Percentiles rank a stretch among this genome's conserved stretches.
These are phyloP conservation scores for Arabidopsis hybrid DNA, from an alignment of 441 rosid genomes.

Conservation along the genomic window DNA sequence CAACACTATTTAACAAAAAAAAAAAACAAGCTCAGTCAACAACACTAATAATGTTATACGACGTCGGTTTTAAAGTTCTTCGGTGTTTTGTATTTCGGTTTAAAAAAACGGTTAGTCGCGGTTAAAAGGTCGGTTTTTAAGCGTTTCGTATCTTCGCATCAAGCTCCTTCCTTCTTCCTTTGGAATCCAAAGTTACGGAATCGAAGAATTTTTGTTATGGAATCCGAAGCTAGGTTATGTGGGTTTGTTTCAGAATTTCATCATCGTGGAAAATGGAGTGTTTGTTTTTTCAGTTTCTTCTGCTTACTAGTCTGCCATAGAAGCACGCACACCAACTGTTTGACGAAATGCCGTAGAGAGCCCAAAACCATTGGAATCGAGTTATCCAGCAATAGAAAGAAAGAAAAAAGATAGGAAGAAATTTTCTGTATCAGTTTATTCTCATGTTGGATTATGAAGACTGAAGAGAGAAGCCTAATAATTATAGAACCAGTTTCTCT, in stretches of 20 bases:
- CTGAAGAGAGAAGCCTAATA: no score
- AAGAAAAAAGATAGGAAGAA: no score
- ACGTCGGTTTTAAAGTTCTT: background rate
- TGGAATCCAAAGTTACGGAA: background rate
- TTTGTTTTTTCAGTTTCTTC: no score
- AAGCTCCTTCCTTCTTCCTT: background rate
- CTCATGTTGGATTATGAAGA: no score
- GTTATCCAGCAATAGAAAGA: constrained; percentile 23
- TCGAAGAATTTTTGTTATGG: background rate
- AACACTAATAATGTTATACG: background rate
- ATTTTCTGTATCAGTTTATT: no score
- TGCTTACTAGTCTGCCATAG: constrained; percentile 1
- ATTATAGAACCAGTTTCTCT: no score
- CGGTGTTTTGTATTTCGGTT: background rate
- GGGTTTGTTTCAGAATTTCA: no score
- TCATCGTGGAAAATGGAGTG: no score
- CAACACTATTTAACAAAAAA: background rate
- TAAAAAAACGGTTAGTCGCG: no score
- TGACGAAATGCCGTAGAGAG: constrained; percentile 52
- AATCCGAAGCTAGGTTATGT: background rate
- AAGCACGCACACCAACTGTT: constrained; percentile 50
- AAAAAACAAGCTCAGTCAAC: no score
- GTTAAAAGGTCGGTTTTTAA: no score
- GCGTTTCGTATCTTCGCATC: no score
- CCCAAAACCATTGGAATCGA: constrained; percentile 50